A percentile compares a stretch with the other conserved stretches of the same genome.
phyloP scores from a whole-genome alignment of 2,329 filamentous ascomycete species.

The Phaeoacremonium minimum region DNA sequence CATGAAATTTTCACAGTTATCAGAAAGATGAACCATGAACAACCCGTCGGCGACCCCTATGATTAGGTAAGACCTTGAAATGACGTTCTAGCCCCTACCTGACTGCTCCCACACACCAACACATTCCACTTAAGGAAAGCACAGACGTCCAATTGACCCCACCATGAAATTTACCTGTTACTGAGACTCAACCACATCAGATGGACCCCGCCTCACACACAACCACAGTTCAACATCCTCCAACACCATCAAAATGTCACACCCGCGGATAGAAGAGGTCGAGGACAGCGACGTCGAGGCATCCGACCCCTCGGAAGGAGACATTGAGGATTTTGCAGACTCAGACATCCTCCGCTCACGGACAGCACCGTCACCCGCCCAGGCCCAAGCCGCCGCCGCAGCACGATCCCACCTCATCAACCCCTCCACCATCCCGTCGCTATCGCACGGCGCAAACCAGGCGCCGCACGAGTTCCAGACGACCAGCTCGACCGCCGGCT shows the following conservation, averaged over 20 bases:
- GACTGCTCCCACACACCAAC: too few species aligned
- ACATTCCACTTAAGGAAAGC: too few species aligned
- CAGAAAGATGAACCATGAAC: too few species aligned
- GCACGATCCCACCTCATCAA: constrained; percentile 22
- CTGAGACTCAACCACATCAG: too few species aligned
- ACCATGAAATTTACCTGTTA: too few species aligned
- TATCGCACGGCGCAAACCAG: constrained; percentile 27
- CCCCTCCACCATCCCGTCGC: constrained; percentile 30
- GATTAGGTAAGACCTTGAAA: too few species aligned
- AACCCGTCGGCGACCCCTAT: too few species aligned
- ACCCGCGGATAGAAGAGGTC: constrained; percentile 89
- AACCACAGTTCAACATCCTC: neutral
- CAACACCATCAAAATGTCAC: constrained; percentile 57
- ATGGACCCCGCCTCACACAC: neutral
- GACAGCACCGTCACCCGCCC: constrained; percentile 18
- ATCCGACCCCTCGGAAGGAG: constrained; percentile 83
- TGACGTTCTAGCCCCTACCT: too few species aligned
- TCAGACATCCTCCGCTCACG: constrained; percentile 49
- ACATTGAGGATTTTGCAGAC: constrained; percentile 64
- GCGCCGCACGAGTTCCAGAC: constrained; percentile 17
- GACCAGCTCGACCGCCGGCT: constrained; percentile 27
- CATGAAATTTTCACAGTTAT: too few species aligned
- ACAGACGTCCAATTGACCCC: too few species aligned
- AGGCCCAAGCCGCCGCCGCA: neutral
- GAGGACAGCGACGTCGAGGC: constrained; percentile 70